Evolutionary conservation across 768 basidiomycete species (phyloP), one percentile per base, ranked within the genome.

Genomic region (Pulveroboletus sp.): DNA sequence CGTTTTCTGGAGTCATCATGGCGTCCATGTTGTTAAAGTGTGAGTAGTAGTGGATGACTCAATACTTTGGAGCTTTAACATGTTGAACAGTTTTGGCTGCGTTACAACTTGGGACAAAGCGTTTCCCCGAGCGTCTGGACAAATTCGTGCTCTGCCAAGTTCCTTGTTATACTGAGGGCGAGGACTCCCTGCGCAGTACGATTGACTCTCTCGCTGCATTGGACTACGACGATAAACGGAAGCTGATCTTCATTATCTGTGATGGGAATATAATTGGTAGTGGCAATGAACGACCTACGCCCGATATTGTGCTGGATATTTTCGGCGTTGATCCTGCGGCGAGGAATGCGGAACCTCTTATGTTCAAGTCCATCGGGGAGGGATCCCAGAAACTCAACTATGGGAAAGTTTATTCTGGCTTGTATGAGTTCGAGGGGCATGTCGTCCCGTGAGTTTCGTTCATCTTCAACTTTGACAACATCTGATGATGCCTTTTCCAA

Each of bases 251-350:
- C 63, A 57, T 85, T 54, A 79, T 85, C 44, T 85, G 83, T 57
- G 83, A 85, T 59, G 83, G 83, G 3, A 84, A 85, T 57, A 84
- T 85, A 66, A 82, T 83, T 43, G 83, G 83, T 41, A 78, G 76
- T 53, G 84, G 83, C 15, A 85, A 85, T 58, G 83, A 85, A 47
- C 72, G 79, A 40, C 70, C 83, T 1, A 85, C 84, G 8, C 83
- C 83, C 14, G 75, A 79, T 24, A 82, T 85, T 41, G 83, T 83
- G 18, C 69, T 85, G 33, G 83, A 85, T 51, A 77, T 85, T 45
- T 73, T 85, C 4, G 84, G 83, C 32, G 79, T 84, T 21, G 84
- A 85, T 58, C 80, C 80, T 37, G 72, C 77, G 56, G 76, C 78
- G 54, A 72, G 78, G 36, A 81, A 83, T 48, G 78, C 80, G 0